Evolutionary conservation across 495 filamentous ascomycete genomes (phyloP).

Genomic region (Hypoxylon intermedium): DNA sequence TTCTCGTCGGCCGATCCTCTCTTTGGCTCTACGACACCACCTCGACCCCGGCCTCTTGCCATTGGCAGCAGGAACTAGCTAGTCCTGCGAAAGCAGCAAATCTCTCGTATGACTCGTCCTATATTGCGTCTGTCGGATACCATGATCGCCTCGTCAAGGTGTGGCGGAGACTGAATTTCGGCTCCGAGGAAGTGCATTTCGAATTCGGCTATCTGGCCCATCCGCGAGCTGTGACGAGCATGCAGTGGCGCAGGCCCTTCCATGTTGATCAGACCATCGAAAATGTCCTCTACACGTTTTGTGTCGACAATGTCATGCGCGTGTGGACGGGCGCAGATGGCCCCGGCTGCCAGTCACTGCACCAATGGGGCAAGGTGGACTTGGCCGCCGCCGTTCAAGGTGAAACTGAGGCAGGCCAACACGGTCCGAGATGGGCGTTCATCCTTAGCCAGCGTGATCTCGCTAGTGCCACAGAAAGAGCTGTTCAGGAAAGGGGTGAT

Average conservation of each 20-base stretch:
- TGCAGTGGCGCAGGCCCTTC: constrained; percentile 83
- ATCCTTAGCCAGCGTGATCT: constrained; percentile 87
- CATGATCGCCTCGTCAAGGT: constrained; percentile 89
- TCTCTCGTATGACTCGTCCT: constrained; percentile 83
- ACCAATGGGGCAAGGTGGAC: constrained; percentile 85
- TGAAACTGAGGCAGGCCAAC: constrained; percentile 51
- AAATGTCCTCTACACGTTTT: constrained; percentile 92
- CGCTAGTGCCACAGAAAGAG: constrained; percentile 73
- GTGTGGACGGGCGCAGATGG: constrained; percentile 83
- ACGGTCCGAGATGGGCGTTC: constrained; percentile 71
- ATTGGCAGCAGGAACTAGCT: constrained; percentile 78
- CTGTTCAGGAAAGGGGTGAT: constrained; percentile 66
- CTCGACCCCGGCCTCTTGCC: constrained; percentile 56
- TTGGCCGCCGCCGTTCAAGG: constrained; percentile 73
- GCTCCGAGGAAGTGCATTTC: constrained; percentile 81
- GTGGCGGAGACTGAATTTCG: constrained; percentile 89
- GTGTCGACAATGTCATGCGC: constrained; percentile 80
- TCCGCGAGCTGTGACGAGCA: constrained; percentile 75
- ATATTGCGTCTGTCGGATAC: constrained; percentile 81
- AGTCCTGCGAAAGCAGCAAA: constrained; percentile 76
- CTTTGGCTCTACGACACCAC: constrained; percentile 74
- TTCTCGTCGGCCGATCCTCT: constrained; percentile 75
- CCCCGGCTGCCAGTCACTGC: constrained; percentile 72
- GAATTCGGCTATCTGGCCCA: constrained; percentile 91
- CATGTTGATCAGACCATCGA: constrained; percentile 80